Evolutionary conservation across 306 rosid species (phyloP).

Genomic region (Trichosanthes truncata): DNA sequence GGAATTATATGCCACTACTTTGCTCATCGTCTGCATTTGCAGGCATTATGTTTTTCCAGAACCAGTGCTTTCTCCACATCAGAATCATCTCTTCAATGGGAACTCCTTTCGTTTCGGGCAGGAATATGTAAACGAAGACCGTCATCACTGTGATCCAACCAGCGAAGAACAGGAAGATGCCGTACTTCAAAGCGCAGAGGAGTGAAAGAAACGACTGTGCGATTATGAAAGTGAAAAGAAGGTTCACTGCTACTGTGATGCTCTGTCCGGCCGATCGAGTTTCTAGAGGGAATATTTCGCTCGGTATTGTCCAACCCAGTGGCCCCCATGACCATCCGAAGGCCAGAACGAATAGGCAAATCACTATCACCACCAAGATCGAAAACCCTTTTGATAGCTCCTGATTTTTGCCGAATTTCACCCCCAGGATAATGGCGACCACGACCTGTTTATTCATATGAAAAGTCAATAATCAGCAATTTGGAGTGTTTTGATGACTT

Average conservation of each 20-base stretch:
- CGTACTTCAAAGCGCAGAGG: slow-evolving; percentile 37
- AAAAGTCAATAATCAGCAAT: not conserved
- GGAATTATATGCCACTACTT: not conserved
- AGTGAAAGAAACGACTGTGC: slow-evolving; percentile 53
- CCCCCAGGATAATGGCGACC: slow-evolving; percentile 57
- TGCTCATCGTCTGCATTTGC: slow-evolving; percentile 23
- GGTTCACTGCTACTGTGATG: slow-evolving; percentile 58
- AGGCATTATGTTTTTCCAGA: slow-evolving; percentile 47
- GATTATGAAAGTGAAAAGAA: slow-evolving; percentile 47
- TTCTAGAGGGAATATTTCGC: slow-evolving; percentile 59
- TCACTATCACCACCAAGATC: slow-evolving; percentile 46
- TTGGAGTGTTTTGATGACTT: not conserved
- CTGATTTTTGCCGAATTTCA: slow-evolving; percentile 50
- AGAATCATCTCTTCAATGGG: slow-evolving; percentile 53
- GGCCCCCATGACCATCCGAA: slow-evolving; percentile 82
- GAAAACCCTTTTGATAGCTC: slow-evolving; percentile 46
- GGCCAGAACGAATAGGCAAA: slow-evolving; percentile 80
- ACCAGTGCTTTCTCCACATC: slow-evolving; percentile 59
- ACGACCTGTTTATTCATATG: slow-evolving; percentile 35
- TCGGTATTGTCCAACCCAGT: slow-evolving; percentile 68
- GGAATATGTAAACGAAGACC: slow-evolving; percentile 36
- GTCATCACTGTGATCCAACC: slow-evolving; percentile 62
- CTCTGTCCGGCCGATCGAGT: slow-evolving; percentile 65
- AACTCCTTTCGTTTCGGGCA: slow-evolving; percentile 66
- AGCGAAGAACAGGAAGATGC: slow-evolving; percentile 61